Percentiles rank a stretch among this genome's conserved stretches.
Evolutionary conservation across 352 stramenopile species (phyloP).

Genomic region (Phytopythium kandeliae): DNA sequence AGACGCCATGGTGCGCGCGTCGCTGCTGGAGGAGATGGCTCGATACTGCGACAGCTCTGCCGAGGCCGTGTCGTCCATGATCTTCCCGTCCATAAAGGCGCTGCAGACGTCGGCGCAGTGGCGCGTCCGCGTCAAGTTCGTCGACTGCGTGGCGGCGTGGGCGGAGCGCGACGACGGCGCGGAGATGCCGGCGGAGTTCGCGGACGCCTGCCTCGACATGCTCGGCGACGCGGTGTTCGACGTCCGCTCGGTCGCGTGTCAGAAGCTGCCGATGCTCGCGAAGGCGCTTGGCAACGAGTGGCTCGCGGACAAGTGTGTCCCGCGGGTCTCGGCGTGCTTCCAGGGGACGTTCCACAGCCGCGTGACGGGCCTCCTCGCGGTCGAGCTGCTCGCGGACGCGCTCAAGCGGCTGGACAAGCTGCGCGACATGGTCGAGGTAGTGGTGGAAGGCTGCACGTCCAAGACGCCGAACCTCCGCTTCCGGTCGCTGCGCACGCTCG

Average conservation of each 20-base stretch:
- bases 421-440: slow-evolving; percentile 49
- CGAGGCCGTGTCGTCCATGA: slow-evolving; percentile 59
- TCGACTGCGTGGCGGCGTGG: slow-evolving; percentile 81
- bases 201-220: slow-evolving; percentile 62
- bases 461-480: slow-evolving; percentile 82
- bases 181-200: slow-evolving; percentile 57
- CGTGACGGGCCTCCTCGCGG: slow-evolving; percentile 59
- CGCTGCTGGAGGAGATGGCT: slow-evolving; percentile 78
- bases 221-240: slow-evolving; percentile 66
- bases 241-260: slow-evolving; percentile 57
- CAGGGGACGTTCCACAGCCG: slow-evolving; percentile 69
- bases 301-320: slow-evolving; percentile 63
- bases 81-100: slow-evolving; percentile 63
- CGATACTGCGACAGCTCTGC: slow-evolving; percentile 65
- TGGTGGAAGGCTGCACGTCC: slow-evolving; percentile 72
- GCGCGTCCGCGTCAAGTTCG: slow-evolving; percentile 82
- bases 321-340: slow-evolving; percentile 53
- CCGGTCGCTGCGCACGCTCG: slow-evolving; percentile 65
- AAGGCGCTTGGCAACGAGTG: slow-evolving; percentile 74
- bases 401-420: slow-evolving; percentile 70
- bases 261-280: slow-evolving; percentile 56
- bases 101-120: slow-evolving; percentile 66
- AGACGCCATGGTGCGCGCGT: slow-evolving; percentile 70
- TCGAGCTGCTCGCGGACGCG: slow-evolving; percentile 56
- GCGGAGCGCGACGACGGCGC: slow-evolving; percentile 57